phyloP scores from a whole-genome alignment of 225 moss, liverwort and hornwort species.

The Takakia lepidozioides region DNA sequence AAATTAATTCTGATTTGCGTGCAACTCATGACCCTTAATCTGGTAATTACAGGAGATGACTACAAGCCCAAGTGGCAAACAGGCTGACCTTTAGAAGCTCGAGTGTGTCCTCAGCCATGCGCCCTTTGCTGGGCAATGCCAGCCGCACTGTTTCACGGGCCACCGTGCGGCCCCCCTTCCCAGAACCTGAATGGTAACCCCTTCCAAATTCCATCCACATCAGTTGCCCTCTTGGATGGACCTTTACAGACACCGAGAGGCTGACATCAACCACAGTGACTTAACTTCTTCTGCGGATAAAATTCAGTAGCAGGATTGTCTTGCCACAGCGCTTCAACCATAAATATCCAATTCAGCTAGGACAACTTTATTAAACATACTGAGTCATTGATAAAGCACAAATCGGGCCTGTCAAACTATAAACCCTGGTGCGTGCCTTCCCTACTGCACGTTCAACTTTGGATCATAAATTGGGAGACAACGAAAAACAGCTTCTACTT shows the following conservation, averaged over 20 bases:
- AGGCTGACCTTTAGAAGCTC: constrained; percentile 61
- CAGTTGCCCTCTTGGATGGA: too few relatives aligned
- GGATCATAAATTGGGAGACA: too few relatives aligned
- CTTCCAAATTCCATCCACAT: not conserved
- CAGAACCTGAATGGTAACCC: constrained; percentile 24
- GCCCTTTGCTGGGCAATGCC: constrained; percentile 95
- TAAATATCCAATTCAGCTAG: not conserved
- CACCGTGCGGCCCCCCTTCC: constrained; percentile 14
- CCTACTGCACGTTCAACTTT: too few relatives aligned
- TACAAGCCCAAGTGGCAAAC: not conserved
- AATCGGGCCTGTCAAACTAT: too few relatives aligned
- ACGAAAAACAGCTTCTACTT: too few relatives aligned
- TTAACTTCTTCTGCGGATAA: not conserved
- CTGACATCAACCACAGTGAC: too few relatives aligned
- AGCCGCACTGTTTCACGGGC: constrained; percentile 61
- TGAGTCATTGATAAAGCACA: too few relatives aligned
- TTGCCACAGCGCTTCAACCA: not conserved
- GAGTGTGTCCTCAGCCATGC: constrained; percentile 94
- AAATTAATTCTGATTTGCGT: too few relatives aligned
- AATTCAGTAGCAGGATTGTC: not conserved
- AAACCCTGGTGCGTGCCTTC: too few relatives aligned
- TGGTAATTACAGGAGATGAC: not conserved
- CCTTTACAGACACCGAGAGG: too few relatives aligned
- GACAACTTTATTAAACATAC: not conserved
- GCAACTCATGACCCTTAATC: too few relatives aligned